Evolutionary conservation across 2,329 filamentous ascomycete species (phyloP).

Genomic region (Clarireedia hainanense): DNA sequence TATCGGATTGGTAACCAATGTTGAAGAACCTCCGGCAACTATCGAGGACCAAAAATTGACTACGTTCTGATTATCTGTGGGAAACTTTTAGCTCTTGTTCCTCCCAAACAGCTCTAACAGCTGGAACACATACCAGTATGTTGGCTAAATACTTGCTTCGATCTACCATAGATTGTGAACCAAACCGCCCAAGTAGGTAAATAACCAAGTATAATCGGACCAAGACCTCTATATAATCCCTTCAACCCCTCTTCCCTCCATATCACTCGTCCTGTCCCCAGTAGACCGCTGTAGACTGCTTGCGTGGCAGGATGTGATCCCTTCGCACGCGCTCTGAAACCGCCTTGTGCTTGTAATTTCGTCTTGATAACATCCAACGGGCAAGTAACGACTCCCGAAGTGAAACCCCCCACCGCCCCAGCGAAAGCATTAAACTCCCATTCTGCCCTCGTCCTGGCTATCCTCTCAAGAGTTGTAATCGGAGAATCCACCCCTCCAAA

Average conservation of each 20-base stretch:
- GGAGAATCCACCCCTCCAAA: constrained; percentile 16
- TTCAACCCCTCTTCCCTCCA: constrained; percentile 81
- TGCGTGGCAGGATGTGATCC: constrained; percentile 32
- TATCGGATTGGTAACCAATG: constrained; percentile 91
- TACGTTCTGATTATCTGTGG: constrained; percentile 63
- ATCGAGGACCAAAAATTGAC: constrained; percentile 86
- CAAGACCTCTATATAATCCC: constrained; percentile 87
- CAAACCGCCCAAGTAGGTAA: constrained; percentile 97
- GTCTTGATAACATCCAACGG: constrained; percentile 99
- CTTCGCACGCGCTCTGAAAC: constrained; percentile 45
- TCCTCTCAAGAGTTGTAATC: constrained; percentile 44
- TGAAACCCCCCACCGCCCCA: constrained; percentile 83
- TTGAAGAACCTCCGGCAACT: constrained; percentile 85
- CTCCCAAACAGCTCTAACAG: constrained; percentile 5
- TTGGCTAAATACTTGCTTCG: constrained; percentile 65
- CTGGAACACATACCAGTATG: constrained; percentile 46
- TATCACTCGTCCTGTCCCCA: constrained; percentile 80
- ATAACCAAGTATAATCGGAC: constrained; percentile 92
- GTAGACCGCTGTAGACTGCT: constrained; percentile 70
- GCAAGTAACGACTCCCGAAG: constrained; percentile 89
- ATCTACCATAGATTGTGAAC: constrained; percentile 91
- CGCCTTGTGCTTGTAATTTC: constrained; percentile 90
- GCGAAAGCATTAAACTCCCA: constrained; percentile 73
- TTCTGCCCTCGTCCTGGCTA: constrained; percentile 49
- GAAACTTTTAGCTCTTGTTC: constrained; percentile 11